phyloP scores from a whole-genome alignment of 768 basidiomycete genomes.

The Sporobolomyces roseus region DNA sequence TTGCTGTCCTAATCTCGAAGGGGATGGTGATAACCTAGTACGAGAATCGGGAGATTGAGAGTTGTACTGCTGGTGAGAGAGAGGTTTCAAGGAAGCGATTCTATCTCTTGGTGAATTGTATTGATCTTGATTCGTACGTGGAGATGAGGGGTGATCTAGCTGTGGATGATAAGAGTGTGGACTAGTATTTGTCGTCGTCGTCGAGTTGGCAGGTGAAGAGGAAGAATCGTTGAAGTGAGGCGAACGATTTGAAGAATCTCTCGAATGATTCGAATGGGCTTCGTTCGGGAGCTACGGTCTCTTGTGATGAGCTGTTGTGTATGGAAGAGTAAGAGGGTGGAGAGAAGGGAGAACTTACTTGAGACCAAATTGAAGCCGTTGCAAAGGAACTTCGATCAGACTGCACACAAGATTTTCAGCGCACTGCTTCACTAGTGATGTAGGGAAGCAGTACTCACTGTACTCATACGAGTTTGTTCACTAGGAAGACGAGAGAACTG shows the following conservation, averaged over 20 bases:
- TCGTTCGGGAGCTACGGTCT: constrained; percentile 29
- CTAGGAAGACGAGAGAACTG: too few relatives aligned
- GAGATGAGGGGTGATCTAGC: too few relatives aligned
- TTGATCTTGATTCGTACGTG: too few relatives aligned
- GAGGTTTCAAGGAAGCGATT: too few relatives aligned
- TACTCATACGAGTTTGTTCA: too few relatives aligned
- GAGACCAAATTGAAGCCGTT: constrained; percentile 24
- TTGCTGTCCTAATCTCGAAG: background rate
- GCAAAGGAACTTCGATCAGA: background rate
- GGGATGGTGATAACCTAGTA: background rate
- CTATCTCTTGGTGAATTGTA: too few relatives aligned
- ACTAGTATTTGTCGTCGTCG: background rate
- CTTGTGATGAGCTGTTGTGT: background rate
- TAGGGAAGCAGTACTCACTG: too few relatives aligned
- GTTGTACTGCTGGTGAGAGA: too few relatives aligned
- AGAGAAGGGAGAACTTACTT: background rate
- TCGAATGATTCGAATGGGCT: background rate
- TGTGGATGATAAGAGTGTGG: too few relatives aligned
- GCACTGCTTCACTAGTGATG: too few relatives aligned
- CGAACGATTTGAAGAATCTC: background rate
- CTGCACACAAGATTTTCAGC: too few relatives aligned
- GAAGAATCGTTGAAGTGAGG: constrained; percentile 4
- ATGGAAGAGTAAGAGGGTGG: background rate
- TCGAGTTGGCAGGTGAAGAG: background rate
- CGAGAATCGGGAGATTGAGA: too few relatives aligned